Base-by-base conservation (phyloP, 306 rosid genomes). In the Gynostemma pentaphyllum region DNA sequence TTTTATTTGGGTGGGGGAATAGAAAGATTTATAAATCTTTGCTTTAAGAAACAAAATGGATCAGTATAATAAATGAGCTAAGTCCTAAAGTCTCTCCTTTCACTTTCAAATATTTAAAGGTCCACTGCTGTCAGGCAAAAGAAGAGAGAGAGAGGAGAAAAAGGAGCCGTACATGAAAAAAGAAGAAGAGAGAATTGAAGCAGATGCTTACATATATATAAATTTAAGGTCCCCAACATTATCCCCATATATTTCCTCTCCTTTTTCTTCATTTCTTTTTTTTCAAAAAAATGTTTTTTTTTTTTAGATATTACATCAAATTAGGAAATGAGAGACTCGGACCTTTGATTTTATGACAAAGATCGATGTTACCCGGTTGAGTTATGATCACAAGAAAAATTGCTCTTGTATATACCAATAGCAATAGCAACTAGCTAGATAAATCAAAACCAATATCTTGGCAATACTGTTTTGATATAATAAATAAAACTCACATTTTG, bases 211-310 rank as follows among this genome's bases (percentile, higher is more conserved):
- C 11, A 44, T 51, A 50, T 5, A 70, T 62, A 71, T 59, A 27
- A 13, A 26, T 32, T 14, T 70, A 71, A 68, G 85, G 85, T 71
- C 82, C 85, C 78, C 69, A 64, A 74, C 27, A 18, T 81, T 81
- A 81, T 74, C 78, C 54, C 29, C 19, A 34, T 55, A 45, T 44
- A 18, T 11, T 23, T 55, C 22, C 8, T 29, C 4, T 10, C 4
- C 4, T 50, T 12, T 7, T 27, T 22, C 9, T 39, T 37, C 16
- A 4, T 19, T 28, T 18, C 21, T 8, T 7, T 27, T 4, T 18
- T 14, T 6, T 37, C 14, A 16, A 34, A 13, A 37, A 32, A 24
- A 54, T 16, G 22, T 24, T n/a, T n/a, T 40, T 44, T 41, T 27
- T 40, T 40, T 50, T 50, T 0, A 21, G 2, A 2, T 10, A 21